Evolutionary conservation across 345 rosid genomes (phyloP).

Genomic region (Isatis tinctoria): DNA sequence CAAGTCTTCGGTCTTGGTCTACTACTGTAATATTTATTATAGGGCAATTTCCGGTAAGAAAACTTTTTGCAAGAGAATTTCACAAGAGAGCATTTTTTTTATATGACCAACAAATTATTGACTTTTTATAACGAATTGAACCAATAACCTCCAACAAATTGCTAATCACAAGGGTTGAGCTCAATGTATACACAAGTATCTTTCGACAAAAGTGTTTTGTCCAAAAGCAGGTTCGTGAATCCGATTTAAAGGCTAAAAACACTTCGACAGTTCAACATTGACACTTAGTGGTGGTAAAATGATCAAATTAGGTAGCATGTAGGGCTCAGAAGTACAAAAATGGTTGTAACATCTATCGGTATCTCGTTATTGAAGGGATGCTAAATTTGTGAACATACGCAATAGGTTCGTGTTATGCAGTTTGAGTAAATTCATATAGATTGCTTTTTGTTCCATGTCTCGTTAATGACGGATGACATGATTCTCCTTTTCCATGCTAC

Average conservation of each 20-base stretch:
- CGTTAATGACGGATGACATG: neutral
- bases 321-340: neutral
- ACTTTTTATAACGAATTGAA: neutral
- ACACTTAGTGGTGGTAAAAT: neutral
- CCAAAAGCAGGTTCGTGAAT: neutral
- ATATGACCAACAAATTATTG: neutral
- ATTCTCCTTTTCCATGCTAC: constrained; percentile 1
- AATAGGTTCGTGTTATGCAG: neutral
- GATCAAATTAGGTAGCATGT: constrained; percentile 13
- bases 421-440: neutral
- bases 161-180: neutral
- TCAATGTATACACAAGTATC: neutral
- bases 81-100: neutral
- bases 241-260: neutral
- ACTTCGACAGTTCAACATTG: neutral
- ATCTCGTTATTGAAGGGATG: neutral
- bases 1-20: constrained; percentile 9
- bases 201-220: neutral
- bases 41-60: neutral
- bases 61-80: neutral
- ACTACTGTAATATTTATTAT: neutral
- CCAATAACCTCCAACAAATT: neutral
- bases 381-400: neutral
- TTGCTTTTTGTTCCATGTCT: neutral
- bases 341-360: neutral